These are phyloP conservation scores for Macrolepiota fuliginosa DNA, from an alignment of 768 basidiomycete species.

Conservation along the genomic window DNA sequence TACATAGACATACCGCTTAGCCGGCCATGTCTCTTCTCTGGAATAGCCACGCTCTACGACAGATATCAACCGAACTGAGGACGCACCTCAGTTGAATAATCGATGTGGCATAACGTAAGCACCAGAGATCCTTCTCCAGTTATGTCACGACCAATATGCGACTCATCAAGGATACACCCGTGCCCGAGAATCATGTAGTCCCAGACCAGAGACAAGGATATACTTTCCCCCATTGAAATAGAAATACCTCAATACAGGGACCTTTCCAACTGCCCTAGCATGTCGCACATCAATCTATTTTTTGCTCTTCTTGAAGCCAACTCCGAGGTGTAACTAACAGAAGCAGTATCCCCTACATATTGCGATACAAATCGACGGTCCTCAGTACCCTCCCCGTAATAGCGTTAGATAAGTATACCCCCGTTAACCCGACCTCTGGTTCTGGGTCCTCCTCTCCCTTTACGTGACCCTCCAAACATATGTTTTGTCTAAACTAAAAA, in stretches of 20 bases:
- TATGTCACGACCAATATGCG: not conserved
- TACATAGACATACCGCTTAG: not conserved
- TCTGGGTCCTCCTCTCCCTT: not conserved
- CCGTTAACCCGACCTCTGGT: not conserved
- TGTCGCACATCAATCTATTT: constrained; percentile 3
- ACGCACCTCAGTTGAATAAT: constrained; percentile 7
- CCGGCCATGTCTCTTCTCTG: constrained; percentile 4
- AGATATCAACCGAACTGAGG: constrained; percentile 6
- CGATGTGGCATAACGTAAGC: constrained; percentile 4
- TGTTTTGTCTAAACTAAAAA: constrained; percentile 1
- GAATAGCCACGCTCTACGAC: not conserved
- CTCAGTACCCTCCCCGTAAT: not conserved
- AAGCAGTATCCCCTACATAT: not conserved
- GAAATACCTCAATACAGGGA: not conserved
- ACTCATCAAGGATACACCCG: constrained; percentile 3
- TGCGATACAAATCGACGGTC: not conserved
- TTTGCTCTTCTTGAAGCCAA: not conserved
- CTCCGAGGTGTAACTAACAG: constrained; percentile 11
- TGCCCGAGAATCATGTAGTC: not conserved
- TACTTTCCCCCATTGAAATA: not conserved
- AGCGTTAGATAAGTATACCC: not conserved
- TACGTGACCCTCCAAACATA: not conserved
- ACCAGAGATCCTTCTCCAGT: constrained; percentile 1
- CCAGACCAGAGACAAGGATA: not conserved
- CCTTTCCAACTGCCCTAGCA: not conserved